Evolutionary conservation across 768 basidiomycete genomes (phyloP).

Genomic region (Jaapia argillacea): DNA sequence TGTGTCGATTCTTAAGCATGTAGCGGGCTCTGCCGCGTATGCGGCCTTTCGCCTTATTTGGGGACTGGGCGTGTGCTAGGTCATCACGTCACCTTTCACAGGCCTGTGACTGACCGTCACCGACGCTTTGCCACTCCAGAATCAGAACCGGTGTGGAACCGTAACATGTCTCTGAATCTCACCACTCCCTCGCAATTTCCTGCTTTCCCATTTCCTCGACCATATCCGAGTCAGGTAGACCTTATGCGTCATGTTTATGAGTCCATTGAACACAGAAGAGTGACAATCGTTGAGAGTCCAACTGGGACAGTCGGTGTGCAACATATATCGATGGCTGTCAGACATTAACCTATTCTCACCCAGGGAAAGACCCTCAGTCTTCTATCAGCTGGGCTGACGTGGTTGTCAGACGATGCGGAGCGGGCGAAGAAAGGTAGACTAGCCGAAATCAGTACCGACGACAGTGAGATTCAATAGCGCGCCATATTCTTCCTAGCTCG

Average conservation of each 20-base stretch:
- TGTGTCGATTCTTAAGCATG: no score
- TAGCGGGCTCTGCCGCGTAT: no score
- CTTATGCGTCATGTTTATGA: conserved; percentile 85
- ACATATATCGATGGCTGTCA: not conserved
- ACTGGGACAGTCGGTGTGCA: conserved; percentile 74
- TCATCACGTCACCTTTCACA: no score
- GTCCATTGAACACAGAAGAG: conserved; percentile 61
- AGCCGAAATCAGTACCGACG: conserved; percentile 21
- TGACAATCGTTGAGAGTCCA: conserved; percentile 82
- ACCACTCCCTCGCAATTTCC: conserved; percentile 60
- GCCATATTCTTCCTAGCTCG: not conserved
- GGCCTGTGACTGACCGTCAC: no score
- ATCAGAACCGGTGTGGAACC: not conserved
- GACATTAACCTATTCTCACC: not conserved
- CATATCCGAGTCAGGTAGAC: conserved; percentile 76
- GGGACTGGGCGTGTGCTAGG: no score
- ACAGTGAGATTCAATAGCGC: conserved; percentile 16
- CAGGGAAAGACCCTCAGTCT: conserved; percentile 86
- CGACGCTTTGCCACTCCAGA: not conserved
- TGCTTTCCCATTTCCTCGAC: conserved; percentile 75
- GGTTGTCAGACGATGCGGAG: conserved; percentile 61
- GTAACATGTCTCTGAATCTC: conserved; percentile 22
- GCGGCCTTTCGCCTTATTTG: no score
- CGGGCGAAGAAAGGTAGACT: conserved; percentile 62
- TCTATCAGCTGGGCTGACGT: conserved; percentile 65